phyloP scores from a whole-genome alignment of 78 protist species.

The Creolimax fragrantissima region DNA sequence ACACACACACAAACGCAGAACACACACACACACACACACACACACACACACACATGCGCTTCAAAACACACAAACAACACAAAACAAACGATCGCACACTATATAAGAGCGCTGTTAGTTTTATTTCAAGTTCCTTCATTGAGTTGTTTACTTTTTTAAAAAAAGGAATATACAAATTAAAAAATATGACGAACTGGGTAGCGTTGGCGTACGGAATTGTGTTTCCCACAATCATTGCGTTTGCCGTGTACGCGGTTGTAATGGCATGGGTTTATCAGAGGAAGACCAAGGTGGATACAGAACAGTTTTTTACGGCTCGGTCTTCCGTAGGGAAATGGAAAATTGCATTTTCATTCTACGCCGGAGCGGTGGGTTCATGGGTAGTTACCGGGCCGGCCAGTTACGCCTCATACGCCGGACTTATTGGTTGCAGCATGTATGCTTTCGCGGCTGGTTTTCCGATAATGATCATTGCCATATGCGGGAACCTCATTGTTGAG shows the following conservation, averaged over 20 bases:
- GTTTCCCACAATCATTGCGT: neutral
- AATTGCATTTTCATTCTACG: slow-evolving; percentile 15
- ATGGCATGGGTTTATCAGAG: neutral
- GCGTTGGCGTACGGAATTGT: neutral
- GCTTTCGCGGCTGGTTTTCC: slow-evolving; percentile 10
- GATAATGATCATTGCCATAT: slow-evolving; percentile 8
- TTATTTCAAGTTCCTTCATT: neutral
- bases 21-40: too few relatives aligned
- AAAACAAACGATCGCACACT: too few relatives aligned
- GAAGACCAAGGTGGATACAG: neutral
- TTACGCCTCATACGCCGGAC: slow-evolving; percentile 13
- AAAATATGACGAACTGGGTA: neutral
- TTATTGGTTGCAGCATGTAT: neutral
- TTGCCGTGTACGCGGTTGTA: neutral
- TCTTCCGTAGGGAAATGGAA: neutral
- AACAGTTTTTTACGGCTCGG: neutral
- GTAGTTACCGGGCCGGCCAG: slow-evolving; percentile 14
- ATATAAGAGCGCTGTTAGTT: neutral
- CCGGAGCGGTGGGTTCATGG: slow-evolving; percentile 20
- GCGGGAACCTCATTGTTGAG: neutral
- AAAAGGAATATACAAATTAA: too few relatives aligned
- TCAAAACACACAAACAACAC: too few relatives aligned
- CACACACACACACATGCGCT: too few relatives aligned
- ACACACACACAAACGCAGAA: too few relatives aligned
- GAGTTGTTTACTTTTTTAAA: neutral